Evolutionary conservation across 192 early-diverging fungal genomes (phyloP), one percentile per base, ranked within the genome.

Genomic region (Funneliformis mosseae): DNA sequence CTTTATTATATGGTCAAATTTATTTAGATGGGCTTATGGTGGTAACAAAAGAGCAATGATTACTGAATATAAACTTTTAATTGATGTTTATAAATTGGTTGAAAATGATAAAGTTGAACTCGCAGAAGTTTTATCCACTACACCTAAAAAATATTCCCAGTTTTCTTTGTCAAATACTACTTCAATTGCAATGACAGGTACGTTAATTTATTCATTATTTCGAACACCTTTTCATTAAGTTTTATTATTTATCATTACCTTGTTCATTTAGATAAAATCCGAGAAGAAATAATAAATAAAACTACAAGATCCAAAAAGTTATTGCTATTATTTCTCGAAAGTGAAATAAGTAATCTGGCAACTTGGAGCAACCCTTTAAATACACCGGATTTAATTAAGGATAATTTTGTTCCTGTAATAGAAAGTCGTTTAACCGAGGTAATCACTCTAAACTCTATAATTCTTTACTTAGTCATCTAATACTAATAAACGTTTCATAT

Each of bases 331-430:
- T 88, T 99, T 55, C 81, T 97, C 33, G 97, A 97, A 82, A 95
- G 93, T 78, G 98, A 99, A 83, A 83, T 98, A 67, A 88, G 89
- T 63, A 91, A 95, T 23, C 85, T 97, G 81, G 89, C 91, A 21
- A 91, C 94, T 2, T 98, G 98, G 97, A 86, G 89, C 61, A 92
- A 92, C 61, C 94, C 96, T 1, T 87, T 94, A 8, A 92, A 91
- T 77, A 66, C 78, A 8, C 81, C 69, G 23, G 76, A 77, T 42
- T 66, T 66, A 60, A 50, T 50, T 50, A 78, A 68, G 41, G 77
- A 78, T 14, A 68, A 10, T 21, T 33, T 45, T 78, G 9, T 41
- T 9, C 38, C 75, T 60, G 45, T 39, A 2, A 69, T 82, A 12
- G 84, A 83, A 66, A 83, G 82, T 81, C 82, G 77, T 80, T 73